These are phyloP conservation scores for Silene noctiflora DNA, from an alignment of 179 eudicot genomes.

Conservation along the genomic window DNA sequence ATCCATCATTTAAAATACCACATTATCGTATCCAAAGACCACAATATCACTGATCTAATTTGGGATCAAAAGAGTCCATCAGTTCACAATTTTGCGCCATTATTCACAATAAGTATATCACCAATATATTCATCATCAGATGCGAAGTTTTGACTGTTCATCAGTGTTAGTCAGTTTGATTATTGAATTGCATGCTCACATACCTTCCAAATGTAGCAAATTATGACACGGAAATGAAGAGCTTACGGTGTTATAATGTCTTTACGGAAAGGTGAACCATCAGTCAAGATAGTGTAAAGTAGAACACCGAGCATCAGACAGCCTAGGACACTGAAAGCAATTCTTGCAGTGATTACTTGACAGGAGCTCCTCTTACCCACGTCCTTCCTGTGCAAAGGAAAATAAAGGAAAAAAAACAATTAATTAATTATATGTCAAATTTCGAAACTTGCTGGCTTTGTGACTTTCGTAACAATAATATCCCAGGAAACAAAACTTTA, in stretches of 20 bases:
- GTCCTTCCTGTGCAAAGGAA: constrained; percentile 39
- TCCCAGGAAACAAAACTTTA: not conserved
- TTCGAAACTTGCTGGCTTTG: not conserved
- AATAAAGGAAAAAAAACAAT: not conserved
- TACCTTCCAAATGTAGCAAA: not conserved
- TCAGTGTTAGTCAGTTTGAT: not conserved
- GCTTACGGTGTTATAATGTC: constrained; percentile 73
- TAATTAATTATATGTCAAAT: not conserved
- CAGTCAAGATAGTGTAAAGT: constrained; percentile 55
- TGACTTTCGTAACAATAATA: not conserved
- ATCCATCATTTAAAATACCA: not conserved
- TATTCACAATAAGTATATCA: not conserved
- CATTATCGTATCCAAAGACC: not conserved
- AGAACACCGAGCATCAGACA: constrained; percentile 67
- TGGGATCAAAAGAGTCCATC: not conserved
- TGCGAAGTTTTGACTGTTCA: not conserved
- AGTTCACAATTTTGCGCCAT: not conserved
- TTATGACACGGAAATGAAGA: constrained; percentile 2
- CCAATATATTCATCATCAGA: not conserved
- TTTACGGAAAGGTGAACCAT: constrained; percentile 70
- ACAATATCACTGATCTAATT: not conserved
- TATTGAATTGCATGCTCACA: not conserved
- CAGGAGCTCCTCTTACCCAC: constrained; percentile 36
- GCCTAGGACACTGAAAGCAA: constrained; percentile 54
- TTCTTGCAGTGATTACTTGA: constrained; percentile 44